Conservation (phyloP, 169 alveolate species). For the Plasmodium fragile region DNA sequence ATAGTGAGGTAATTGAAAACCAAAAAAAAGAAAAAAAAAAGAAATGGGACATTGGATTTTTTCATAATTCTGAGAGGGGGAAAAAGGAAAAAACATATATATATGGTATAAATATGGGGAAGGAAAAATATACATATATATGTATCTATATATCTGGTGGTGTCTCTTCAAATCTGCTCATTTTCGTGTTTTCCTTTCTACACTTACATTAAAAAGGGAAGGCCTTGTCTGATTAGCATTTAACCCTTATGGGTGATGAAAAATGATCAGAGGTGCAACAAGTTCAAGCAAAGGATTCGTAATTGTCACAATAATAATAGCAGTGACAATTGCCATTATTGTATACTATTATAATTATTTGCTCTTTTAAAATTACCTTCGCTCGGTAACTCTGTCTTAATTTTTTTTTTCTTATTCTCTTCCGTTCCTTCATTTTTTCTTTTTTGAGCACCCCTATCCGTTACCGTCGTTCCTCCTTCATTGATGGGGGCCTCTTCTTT, state of each 20-base stretch:
- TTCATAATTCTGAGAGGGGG: conserved; percentile 7
- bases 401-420: conserved; percentile 8
- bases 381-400: conserved; percentile 12
- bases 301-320: background rate
- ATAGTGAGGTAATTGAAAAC: background rate
- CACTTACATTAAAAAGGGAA: conserved; percentile 19
- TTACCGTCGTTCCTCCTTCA: background rate
- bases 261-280: background rate
- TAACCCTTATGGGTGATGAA: conserved; percentile 13
- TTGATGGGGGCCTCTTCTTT: background rate
- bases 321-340: background rate
- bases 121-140: background rate
- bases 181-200: background rate
- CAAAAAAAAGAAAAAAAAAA: background rate
- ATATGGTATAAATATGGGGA: background rate
- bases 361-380: conserved; percentile 38
- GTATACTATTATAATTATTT: background rate
- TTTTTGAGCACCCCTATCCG: conserved; percentile 14
- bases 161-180: background rate
- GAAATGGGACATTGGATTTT: background rate
- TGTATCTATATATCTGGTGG: background rate
- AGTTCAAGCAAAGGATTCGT: background rate
- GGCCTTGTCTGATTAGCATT: background rate
- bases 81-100: background rate
- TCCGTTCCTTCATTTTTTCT: conserved; percentile 21